Percentiles rank a stretch among this genome's conserved stretches.
These are phyloP conservation scores for Tagetes patula DNA, from an alignment of 129 eudicot species.

Conservation along the genomic window DNA sequence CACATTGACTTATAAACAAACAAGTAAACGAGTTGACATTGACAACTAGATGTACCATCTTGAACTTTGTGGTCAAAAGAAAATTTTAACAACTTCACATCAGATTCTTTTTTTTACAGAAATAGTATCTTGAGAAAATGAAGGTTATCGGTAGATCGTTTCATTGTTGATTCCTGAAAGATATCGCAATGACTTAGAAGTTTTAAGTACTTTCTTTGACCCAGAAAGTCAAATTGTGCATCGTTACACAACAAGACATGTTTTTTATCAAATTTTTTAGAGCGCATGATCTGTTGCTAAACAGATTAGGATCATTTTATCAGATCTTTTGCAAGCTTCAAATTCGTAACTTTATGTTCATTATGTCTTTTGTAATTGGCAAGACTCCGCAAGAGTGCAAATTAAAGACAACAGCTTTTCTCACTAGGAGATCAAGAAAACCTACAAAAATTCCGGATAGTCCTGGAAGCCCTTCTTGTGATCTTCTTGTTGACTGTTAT, in stretches of 20 bases:
- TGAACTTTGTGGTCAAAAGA: conserved; percentile 19
- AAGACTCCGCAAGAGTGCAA: neutral
- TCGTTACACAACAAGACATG: neutral
- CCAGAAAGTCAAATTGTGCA: conserved; percentile 17
- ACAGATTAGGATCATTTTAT: neutral
- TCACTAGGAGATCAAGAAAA: neutral
- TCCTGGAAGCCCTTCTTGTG: conserved; percentile 29
- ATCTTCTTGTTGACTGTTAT: conserved; percentile 15
- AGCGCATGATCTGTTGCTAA: neutral
- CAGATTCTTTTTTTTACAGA: neutral
- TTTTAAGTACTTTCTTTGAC: conserved; percentile 17
- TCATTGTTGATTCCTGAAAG: neutral
- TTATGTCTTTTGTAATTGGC: neutral
- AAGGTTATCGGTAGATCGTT: neutral
- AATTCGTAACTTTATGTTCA: neutral
- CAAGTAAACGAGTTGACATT: neutral
- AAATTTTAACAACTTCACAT: neutral
- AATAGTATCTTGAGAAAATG: neutral
- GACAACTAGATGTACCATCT: conserved; percentile 5
- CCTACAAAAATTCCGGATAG: conserved; percentile 50
- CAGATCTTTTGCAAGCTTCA: neutral
- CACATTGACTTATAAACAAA: neutral
- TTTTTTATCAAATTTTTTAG: neutral
- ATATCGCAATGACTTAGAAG: neutral
- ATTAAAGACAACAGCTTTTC: neutral